Evolutionary conservation across 192 early-diverging fungal species (phyloP).

Genomic region (Ramicandelaber brevisporus): DNA sequence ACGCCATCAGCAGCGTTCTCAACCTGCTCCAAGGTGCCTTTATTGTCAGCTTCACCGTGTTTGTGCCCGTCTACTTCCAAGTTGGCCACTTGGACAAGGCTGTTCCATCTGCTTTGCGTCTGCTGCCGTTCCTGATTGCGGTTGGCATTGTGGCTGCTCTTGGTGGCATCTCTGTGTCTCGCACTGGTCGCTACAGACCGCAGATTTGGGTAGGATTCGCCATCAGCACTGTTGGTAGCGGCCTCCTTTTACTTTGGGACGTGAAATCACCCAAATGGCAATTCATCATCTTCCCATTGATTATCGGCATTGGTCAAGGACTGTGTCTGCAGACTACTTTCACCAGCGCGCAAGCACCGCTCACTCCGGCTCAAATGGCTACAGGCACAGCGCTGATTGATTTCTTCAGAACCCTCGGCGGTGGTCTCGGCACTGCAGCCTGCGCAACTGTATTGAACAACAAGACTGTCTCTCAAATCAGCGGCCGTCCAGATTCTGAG

Average conservation of each 20-base stretch:
- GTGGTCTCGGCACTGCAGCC: constrained; percentile 8
- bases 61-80: constrained; percentile 9
- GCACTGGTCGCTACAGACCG: constrained; percentile 7
- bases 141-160: constrained; percentile 6
- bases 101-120: constrained; percentile 5
- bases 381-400: constrained; percentile 7
- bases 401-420: constrained; percentile 7
- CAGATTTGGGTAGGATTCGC: constrained; percentile 8
- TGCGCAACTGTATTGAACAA: constrained; percentile 11
- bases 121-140: constrained; percentile 9
- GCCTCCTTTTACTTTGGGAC: constrained; percentile 6
- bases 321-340: constrained; percentile 8
- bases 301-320: constrained; percentile 8
- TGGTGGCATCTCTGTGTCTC: constrained; percentile 6
- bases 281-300: constrained; percentile 4
- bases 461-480: constrained; percentile 3
- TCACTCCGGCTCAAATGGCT: constrained; percentile 4
- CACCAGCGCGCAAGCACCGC: constrained; percentile 7
- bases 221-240: constrained; percentile 4
- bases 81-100: constrained; percentile 5
- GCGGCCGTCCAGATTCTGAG: constrained; percentile 1
- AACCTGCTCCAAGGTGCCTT: constrained; percentile 9
- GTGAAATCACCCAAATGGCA: constrained; percentile 3
- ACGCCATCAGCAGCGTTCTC: constrained; percentile 4
- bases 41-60: constrained; percentile 7